These are phyloP conservation scores for Begonia peltatifolia DNA, from an alignment of 306 rosid genomes.

Conservation along the genomic window DNA sequence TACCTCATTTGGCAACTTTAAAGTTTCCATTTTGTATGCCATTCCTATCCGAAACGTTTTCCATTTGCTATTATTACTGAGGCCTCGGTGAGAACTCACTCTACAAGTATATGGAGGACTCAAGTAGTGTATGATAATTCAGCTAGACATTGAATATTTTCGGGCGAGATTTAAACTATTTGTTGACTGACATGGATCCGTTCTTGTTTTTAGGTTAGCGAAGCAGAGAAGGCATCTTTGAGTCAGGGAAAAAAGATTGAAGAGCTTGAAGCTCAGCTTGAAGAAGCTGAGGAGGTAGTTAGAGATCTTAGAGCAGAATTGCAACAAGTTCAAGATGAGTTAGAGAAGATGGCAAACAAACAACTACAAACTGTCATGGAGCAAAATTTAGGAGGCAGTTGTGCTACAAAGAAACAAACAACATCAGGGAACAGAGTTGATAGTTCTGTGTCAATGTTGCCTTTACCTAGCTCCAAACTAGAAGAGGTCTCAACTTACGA, in stretches of 20 bases:
- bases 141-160: no score
- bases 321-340: conserved; percentile 21
- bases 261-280: conserved; percentile 62
- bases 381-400: conserved; percentile 13
- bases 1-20: no score
- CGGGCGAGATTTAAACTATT: no score
- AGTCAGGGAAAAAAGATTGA: conserved; percentile 34
- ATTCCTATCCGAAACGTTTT: no score
- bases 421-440: background rate
- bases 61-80: no score
- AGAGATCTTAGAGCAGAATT: conserved; percentile 57
- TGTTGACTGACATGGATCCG: background rate
- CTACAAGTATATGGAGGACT: no score
- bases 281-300: conserved; percentile 64
- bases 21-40: no score
- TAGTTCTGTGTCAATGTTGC: background rate
- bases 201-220: conserved; percentile 33
- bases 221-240: conserved; percentile 33
- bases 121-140: no score
- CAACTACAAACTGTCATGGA: conserved; percentile 16
- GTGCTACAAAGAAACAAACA: background rate
- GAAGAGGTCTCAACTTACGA: background rate
- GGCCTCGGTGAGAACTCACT: background rate
- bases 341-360: conserved; percentile 32
- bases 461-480: background rate